Percentiles rank a stretch among this genome's conserved stretches.
Conservation (phyloP, 129 eudicot genomes). For the Centrapalus pauciflorus region DNA sequence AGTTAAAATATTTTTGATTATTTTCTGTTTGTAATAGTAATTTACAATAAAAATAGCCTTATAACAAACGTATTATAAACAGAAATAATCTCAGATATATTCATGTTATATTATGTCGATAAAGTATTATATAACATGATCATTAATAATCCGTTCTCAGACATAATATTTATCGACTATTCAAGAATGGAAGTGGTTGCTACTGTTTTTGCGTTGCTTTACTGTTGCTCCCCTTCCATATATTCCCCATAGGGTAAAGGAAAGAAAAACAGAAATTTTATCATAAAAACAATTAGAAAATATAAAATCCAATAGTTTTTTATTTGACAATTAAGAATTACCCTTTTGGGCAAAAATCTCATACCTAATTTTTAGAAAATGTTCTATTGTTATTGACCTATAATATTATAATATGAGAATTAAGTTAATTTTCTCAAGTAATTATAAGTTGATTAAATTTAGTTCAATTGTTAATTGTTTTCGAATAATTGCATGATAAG, state of each 20-base stretch:
- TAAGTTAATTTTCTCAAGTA: background rate
- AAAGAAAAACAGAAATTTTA: background rate
- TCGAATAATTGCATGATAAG: too few relatives aligned
- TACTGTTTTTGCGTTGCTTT: background rate
- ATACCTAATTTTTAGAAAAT: too few relatives aligned
- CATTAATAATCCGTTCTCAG: background rate
- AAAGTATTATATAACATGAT: background rate
- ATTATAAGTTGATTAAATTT: too few relatives aligned
- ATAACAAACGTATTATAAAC: too few relatives aligned
- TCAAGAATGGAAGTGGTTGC: background rate
- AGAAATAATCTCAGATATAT: too few relatives aligned
- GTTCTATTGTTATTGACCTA: background rate
- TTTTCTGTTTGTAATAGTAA: too few relatives aligned
- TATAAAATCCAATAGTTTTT: background rate
- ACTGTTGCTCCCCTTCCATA: background rate
- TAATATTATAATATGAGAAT: background rate
- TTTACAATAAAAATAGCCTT: too few relatives aligned
- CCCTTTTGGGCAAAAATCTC: background rate
- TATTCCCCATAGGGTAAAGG: background rate
- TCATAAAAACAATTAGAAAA: background rate
- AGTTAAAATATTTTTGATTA: too few relatives aligned
- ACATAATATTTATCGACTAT: background rate
- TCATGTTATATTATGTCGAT: too few relatives aligned
- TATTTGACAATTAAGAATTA: conserved; percentile 1
- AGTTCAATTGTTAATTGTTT: too few relatives aligned